Percentiles rank a stretch among this genome's conserved stretches.
Conservation (phyloP, 257 asterid genomes). For the Solanum lignicaule region DNA sequence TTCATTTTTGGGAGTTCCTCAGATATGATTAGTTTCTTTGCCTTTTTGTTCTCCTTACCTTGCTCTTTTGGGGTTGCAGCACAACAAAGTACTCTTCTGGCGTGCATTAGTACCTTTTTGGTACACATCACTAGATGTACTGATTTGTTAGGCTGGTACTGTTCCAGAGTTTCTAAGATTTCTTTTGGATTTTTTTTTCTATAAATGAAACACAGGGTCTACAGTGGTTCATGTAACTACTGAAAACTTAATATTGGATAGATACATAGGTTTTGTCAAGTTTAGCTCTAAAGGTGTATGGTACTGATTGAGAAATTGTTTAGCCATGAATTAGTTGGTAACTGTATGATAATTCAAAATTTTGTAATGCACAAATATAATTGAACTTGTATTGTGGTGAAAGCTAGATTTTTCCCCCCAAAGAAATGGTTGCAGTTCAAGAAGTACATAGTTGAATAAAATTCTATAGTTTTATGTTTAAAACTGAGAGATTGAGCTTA, state of each 20-base stretch:
- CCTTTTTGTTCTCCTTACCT: not conserved
- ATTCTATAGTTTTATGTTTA: not conserved
- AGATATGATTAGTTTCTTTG: not conserved
- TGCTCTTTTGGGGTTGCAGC: not conserved
- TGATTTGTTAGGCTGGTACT: not conserved
- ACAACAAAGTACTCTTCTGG: not conserved
- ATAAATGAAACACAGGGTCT: not conserved
- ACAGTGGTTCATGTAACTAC: not conserved
- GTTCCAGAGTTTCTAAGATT: not conserved
- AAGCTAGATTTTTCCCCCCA: not conserved
- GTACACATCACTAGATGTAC: not conserved
- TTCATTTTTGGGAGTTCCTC: not conserved
- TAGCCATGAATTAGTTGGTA: not conserved
- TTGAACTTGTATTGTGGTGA: not conserved
- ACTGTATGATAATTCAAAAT: not conserved
- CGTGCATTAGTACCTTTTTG: not conserved
- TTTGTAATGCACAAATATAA: not conserved
- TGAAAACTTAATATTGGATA: not conserved
- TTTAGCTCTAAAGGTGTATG: not conserved
- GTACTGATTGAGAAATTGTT: not conserved
- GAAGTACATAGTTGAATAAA: not conserved
- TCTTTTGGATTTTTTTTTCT: not conserved
- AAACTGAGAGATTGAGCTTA: not conserved
- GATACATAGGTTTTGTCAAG: not conserved
- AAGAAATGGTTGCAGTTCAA: not conserved